A percentile compares a stretch with the other conserved stretches of the same genome.
Evolutionary conservation across 2,329 filamentous ascomycete genomes (phyloP).

Genomic region (Aspergillus fructus): DNA sequence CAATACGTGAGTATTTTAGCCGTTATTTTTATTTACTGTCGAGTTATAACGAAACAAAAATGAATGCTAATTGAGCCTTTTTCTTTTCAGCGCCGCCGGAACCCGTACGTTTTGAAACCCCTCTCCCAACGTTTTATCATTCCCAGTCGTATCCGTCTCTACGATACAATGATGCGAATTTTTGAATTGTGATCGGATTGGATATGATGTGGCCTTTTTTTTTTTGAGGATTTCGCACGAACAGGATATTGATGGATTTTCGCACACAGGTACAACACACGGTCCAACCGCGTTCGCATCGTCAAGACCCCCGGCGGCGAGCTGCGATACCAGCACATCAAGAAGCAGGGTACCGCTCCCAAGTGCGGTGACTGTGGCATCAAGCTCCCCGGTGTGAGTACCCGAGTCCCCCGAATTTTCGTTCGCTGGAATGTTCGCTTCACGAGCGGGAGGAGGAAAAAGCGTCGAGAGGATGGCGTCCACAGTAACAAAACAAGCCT

Average conservation of each 20-base stretch:
- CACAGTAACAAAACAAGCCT: background rate
- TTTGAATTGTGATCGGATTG: background rate
- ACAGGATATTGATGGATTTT: slow-evolving; percentile 32
- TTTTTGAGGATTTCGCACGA: background rate
- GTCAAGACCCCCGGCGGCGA: slow-evolving; percentile 96
- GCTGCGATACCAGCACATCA: slow-evolving; percentile 96
- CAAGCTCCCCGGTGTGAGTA: slow-evolving; percentile 96
- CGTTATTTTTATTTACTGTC: background rate
- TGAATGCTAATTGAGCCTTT: slow-evolving; percentile 27
- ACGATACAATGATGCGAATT: slow-evolving; percentile 13
- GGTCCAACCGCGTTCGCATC: slow-evolving; percentile 93
- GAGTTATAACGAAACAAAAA: background rate
- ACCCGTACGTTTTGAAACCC: slow-evolving; percentile 63
- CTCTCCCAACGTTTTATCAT: slow-evolving; percentile 12
- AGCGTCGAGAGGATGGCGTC: background rate
- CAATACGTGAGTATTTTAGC: slow-evolving; percentile 43
- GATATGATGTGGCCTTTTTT: background rate
- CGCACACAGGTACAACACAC: slow-evolving; percentile 84
- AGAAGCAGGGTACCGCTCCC: slow-evolving; percentile 97
- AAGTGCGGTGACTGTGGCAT: slow-evolving; percentile 99
- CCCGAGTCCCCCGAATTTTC: slow-evolving; percentile 22
- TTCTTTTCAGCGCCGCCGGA: slow-evolving; percentile 65
- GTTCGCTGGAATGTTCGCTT: slow-evolving; percentile 2
- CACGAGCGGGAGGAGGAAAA: background rate
- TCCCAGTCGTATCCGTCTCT: slow-evolving; percentile 19